phyloP scores from a whole-genome alignment of 2,329 filamentous ascomycete species.

The Ustulina deusta region DNA sequence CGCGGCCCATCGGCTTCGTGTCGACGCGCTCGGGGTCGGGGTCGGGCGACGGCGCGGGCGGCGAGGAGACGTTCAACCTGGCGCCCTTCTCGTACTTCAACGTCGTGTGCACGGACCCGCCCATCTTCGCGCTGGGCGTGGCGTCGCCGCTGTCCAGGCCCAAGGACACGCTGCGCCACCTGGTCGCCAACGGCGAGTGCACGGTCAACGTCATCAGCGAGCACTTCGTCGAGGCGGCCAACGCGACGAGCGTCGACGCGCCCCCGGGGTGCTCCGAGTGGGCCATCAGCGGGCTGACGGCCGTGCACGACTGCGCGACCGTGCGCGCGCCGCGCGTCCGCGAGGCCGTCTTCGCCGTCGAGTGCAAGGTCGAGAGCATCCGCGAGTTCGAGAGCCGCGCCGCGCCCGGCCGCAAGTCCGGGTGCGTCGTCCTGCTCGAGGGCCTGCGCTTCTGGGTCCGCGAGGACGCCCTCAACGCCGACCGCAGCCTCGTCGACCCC shows the following conservation, averaged over 20 bases:
- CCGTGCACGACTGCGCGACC: slow-evolving; percentile 70
- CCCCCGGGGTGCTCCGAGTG: slow-evolving; percentile 84
- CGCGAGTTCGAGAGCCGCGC: slow-evolving; percentile 81
- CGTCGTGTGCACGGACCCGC: slow-evolving; percentile 86
- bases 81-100: slow-evolving; percentile 91
- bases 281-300: slow-evolving; percentile 80
- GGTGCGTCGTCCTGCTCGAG: slow-evolving; percentile 81
- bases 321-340: slow-evolving; percentile 79
- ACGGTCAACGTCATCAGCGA: slow-evolving; percentile 90
- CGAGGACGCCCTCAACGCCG: slow-evolving; percentile 87
- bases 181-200: slow-evolving; percentile 79
- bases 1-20: slow-evolving; percentile 80
- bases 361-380: slow-evolving; percentile 80
- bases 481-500: slow-evolving; percentile 79
- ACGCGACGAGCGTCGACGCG: slow-evolving; percentile 81
- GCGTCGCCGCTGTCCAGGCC: slow-evolving; percentile 60
- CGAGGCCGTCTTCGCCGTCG: slow-evolving; percentile 86
- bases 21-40: slow-evolving; percentile 62
- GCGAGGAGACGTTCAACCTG: slow-evolving; percentile 76
- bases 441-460: slow-evolving; percentile 89
- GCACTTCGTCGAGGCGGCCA: slow-evolving; percentile 87
- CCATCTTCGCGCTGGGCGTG: slow-evolving; percentile 77
- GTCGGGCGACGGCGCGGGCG: slow-evolving; percentile 50
- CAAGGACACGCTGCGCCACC: slow-evolving; percentile 84
- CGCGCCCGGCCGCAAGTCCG: slow-evolving; percentile 78